Evolutionary conservation across 805 yeast species (phyloP).

Genomic region (Candida stauntonica): DNA sequence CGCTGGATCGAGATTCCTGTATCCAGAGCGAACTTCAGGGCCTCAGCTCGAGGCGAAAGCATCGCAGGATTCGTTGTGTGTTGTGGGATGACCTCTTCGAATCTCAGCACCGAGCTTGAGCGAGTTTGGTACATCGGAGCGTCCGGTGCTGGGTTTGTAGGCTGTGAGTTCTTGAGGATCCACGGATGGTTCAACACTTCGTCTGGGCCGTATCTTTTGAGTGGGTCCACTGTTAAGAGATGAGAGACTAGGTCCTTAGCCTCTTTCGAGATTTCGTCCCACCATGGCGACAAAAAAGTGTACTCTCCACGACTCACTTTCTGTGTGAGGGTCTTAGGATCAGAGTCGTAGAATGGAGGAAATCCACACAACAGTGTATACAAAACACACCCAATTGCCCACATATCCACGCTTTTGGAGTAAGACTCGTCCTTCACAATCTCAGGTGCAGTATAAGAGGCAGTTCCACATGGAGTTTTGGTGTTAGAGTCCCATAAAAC

Average conservation of each 20-base stretch:
- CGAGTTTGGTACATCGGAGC: slow-evolving; percentile 25
- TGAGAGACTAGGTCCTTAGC: slow-evolving; percentile 80
- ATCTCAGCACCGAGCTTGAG: slow-evolving; percentile 20
- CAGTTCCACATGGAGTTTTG: slow-evolving; percentile 74
- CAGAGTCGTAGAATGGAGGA: slow-evolving; percentile 86
- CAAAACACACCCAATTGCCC: slow-evolving; percentile 71
- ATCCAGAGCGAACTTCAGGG: slow-evolving; percentile 82
- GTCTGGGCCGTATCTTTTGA: slow-evolving; percentile 68
- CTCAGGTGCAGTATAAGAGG: slow-evolving; percentile 74
- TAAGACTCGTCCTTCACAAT: slow-evolving; percentile 56
- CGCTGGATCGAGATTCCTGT: slow-evolving; percentile 83
- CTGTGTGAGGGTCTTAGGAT: slow-evolving; percentile 69
- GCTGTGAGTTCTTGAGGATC: slow-evolving; percentile 43
- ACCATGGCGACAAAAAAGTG: slow-evolving; percentile 76
- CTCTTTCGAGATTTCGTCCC: slow-evolving; percentile 83
- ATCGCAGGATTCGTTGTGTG: slow-evolving; percentile 16
- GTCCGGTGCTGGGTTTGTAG: slow-evolving; percentile 48
- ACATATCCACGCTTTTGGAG: slow-evolving; percentile 64
- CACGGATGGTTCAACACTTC: slow-evolving; percentile 82
- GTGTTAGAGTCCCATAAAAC: slow-evolving; percentile 46
- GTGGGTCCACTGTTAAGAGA: slow-evolving; percentile 82
- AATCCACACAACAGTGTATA: slow-evolving; percentile 69
- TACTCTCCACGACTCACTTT: slow-evolving; percentile 71
- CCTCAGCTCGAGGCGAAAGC: slow-evolving; percentile 71
- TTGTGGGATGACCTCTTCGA: slow-evolving; percentile 27